Conservation (phyloP, 148 eudicot species). For the Pharnaceum exiguum region DNA sequence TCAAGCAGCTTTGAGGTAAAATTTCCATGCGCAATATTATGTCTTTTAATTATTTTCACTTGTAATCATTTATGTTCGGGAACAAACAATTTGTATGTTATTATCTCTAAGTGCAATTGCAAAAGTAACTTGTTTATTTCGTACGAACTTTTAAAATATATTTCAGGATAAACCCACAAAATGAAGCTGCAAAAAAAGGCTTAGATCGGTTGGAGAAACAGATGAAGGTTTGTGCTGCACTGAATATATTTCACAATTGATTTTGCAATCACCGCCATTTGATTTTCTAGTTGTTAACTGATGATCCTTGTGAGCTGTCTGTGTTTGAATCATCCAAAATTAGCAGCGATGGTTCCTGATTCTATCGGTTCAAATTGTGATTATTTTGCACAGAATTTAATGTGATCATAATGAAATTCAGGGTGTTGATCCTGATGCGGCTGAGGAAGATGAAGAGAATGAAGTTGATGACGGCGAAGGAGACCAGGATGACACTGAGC, state of each 20-base stretch:
- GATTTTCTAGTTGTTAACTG: not conserved
- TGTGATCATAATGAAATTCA: slow-evolving; percentile 16
- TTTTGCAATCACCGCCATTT: not conserved
- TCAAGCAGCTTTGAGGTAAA: slow-evolving; percentile 87
- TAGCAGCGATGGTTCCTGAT: too few relatives aligned
- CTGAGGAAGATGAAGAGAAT: slow-evolving; percentile 96
- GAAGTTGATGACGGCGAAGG: slow-evolving; percentile 87
- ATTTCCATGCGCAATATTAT: not conserved
- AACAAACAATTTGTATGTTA: not conserved
- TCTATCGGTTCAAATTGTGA: too few relatives aligned
- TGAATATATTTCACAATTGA: not conserved
- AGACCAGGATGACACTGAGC: slow-evolving; percentile 79
- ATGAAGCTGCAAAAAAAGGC: slow-evolving; percentile 88
- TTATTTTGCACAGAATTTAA: not conserved
- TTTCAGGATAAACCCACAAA: slow-evolving; percentile 77
- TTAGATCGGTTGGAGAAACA: slow-evolving; percentile 92
- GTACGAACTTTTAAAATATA: too few relatives aligned
- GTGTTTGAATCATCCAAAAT: too few relatives aligned
- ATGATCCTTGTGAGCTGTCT: not conserved
- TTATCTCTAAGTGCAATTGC: not conserved
- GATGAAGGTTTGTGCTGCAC: slow-evolving; percentile 69
- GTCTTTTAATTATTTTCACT: not conserved
- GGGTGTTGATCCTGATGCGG: slow-evolving; percentile 99
- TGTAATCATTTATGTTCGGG: not conserved
- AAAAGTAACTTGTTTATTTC: not conserved